Conservation (phyloP, 768 basidiomycete genomes). For the Cystofilobasidium bisporidii region DNA sequence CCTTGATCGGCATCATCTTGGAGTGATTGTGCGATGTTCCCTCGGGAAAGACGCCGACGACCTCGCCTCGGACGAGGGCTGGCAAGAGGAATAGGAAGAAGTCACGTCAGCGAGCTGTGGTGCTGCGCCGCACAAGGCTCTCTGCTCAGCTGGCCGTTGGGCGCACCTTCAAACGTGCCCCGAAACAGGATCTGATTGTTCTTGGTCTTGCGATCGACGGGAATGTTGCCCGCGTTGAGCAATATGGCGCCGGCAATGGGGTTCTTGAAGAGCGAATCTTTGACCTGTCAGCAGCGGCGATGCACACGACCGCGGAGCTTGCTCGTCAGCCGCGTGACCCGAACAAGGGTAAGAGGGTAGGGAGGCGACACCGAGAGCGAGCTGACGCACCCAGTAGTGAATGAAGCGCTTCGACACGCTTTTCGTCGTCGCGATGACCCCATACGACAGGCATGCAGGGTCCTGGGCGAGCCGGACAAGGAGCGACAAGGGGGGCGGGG, state of each 20-base stretch:
- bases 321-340: neutral
- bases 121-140: neutral
- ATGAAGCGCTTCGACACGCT: conserved; percentile 50
- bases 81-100: neutral
- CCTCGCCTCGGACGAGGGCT: conserved; percentile 64
- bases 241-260: conserved; percentile 55
- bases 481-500: neutral
- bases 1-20: conserved; percentile 72
- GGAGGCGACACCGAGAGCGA: neutral
- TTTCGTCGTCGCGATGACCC: conserved; percentile 22
- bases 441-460: conserved; percentile 28
- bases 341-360: neutral
- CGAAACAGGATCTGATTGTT: conserved; percentile 80
- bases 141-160: neutral
- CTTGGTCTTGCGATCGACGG: conserved; percentile 70
- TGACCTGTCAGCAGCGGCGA: conserved; percentile 52
- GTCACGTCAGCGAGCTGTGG: neutral
- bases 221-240: conserved; percentile 82
- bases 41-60: conserved; percentile 88
- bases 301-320: conserved; percentile 33
- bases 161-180: conserved; percentile 63
- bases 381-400: conserved; percentile 46
- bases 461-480: conserved; percentile 8
- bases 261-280: conserved; percentile 78
- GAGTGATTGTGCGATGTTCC: conserved; percentile 74